These are phyloP conservation scores for Aspergillus olivimuriae DNA, from an alignment of 495 filamentous ascomycete genomes.

Conservation along the genomic window DNA sequence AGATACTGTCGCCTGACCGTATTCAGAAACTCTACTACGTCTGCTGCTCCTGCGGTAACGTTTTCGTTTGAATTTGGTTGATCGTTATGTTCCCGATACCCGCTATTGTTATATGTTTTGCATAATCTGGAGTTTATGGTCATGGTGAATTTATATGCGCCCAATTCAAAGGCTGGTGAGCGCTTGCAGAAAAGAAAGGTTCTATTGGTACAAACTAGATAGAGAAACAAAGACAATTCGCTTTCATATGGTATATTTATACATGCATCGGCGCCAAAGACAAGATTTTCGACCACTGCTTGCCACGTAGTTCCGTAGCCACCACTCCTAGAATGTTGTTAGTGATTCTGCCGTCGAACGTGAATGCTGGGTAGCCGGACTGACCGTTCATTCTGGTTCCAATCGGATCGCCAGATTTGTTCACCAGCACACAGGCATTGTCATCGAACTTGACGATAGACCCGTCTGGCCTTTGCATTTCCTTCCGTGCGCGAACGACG, in stretches of 20 bases:
- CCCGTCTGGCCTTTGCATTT: constrained; percentile 79
- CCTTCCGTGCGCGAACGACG: constrained; percentile 84
- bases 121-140: constrained; percentile 25
- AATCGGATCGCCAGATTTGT: constrained; percentile 93
- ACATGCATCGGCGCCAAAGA: constrained; percentile 91
- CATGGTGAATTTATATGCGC: constrained; percentile 3
- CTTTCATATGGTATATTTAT: constrained; percentile 45
- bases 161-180: neutral
- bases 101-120: constrained; percentile 16
- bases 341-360: constrained; percentile 8
- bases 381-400: constrained; percentile 83
- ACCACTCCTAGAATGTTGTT: constrained; percentile 58
- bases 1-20: constrained; percentile 1
- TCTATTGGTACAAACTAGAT: constrained; percentile 33
- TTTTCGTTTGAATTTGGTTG: constrained; percentile 54
- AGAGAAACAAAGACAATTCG: constrained; percentile 26
- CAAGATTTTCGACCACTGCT: constrained; percentile 96
- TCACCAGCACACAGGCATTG: constrained; percentile 96
- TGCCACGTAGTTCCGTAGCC: constrained; percentile 76
- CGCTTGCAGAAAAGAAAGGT: constrained; percentile 9
- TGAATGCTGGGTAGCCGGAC: constrained; percentile 10
- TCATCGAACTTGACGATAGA: constrained; percentile 90
- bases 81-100: constrained; percentile 32
- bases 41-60: constrained; percentile 85
- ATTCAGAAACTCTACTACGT: constrained; percentile 96